Evolutionary conservation across 371 early-diverging fungal species (phyloP), one percentile per base, ranked within the genome.

Genomic region (Mucor saturninus): DNA sequence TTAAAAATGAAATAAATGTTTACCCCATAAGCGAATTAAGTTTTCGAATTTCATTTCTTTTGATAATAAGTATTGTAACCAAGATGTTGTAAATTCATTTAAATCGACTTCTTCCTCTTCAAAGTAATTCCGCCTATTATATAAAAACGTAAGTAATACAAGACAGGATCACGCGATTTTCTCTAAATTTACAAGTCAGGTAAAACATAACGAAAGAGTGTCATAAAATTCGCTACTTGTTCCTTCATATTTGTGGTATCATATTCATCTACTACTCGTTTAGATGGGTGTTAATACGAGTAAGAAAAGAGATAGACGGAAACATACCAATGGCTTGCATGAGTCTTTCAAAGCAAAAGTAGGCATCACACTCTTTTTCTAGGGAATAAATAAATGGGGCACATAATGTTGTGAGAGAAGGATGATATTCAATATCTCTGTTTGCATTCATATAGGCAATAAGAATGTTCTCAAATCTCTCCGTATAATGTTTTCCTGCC

Each of bases 91-190:
- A 86, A 92, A 93, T 55, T 92, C 94, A 64, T 89, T 86, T 48
- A 92, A 77, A 49, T 91, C 86, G 28, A 95, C 92, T 69, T 95
- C 94, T 61, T 95, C 95, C 57, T 95, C 95, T 72, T 94, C 93
- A 77, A 95, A 93, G 74, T 91, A 93, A 67, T 86, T 90, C 66
- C 88, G 83, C 28, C 73, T 73, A 28, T 21, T 21, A 35, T 35
- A 35, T 35, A 35, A 6, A 35, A 35, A 6, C 8, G 35, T 35
- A 53, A 43, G 38, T 48, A 26, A 45, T 21, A 52, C 56, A 55
- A 56, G 43, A 54, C 31, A 40, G 50, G n/a, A 54, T 40, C 31
- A 56, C 39, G 56, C 29, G 37, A 38, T 52, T 64, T 26, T 28
- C 49, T 48, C n/a, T 32, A 37, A 43, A 21, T 48, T 75, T 68